Conservation (phyloP, 768 basidiomycete genomes). For the Rhodosporidiobolus odoratus region DNA sequence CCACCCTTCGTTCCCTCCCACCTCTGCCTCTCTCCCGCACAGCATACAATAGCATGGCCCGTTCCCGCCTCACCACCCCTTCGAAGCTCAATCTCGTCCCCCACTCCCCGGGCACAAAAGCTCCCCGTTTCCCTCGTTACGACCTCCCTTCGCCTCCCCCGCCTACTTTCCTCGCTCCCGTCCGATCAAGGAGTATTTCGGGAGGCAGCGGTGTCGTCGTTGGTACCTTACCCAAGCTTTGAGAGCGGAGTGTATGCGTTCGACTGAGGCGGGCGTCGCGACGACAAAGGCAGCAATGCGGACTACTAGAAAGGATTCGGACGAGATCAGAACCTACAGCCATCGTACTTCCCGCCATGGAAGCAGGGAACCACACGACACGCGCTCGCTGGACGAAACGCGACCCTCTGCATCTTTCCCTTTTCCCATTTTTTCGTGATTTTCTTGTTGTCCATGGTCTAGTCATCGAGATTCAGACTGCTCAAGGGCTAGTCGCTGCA, state of each 20-base stretch:
- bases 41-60: neutral
- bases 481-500: too few species aligned
- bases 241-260: neutral
- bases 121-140: conserved; percentile 9
- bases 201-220: conserved; percentile 3
- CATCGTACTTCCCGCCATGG: too few species aligned
- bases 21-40: neutral
- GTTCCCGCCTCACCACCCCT: conserved; percentile 9
- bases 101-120: neutral
- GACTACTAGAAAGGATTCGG: too few species aligned
- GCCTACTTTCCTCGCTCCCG: neutral
- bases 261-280: neutral
- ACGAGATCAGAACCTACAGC: too few species aligned
- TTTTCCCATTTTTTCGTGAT: too few species aligned
- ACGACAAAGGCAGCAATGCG: neutral
- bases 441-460: too few species aligned
- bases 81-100: conserved; percentile 15
- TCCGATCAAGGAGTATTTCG: neutral
- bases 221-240: neutral
- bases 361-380: too few species aligned
- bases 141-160: conserved; percentile 4
- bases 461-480: too few species aligned
- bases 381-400: too few species aligned
- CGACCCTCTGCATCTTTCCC: too few species aligned
- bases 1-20: neutral